Base-by-base conservation (phyloP, 2,329 filamentous ascomycete genomes). In the Clathrospora elynae region DNA sequence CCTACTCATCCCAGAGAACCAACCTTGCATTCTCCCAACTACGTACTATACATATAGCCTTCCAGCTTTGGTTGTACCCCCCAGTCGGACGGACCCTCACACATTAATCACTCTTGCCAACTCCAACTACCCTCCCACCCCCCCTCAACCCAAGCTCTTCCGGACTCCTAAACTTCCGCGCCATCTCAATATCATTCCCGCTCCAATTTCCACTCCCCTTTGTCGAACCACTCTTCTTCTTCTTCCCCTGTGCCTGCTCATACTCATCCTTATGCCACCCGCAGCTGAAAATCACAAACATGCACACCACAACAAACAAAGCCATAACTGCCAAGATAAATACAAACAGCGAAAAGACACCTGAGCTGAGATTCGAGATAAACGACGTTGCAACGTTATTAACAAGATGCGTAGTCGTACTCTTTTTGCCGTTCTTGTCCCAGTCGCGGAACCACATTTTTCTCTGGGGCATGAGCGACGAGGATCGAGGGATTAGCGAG, bases 71-170 rank as follows among this genome's bases (percentile, higher is more conserved):
- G n/a, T n/a, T n/a, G n/a, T n/a, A n/a, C n/a, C n/a, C n/a, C n/a
- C n/a, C n/a, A n/a, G n/a, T n/a, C n/a, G n/a, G n/a, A n/a, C n/a
- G n/a, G n/a, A n/a, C n/a, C n/a, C 26, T 6, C 7, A 11, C 30
- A 22, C 30, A 19, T 59, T 41, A 68, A 57, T 68, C 65, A 49
- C 57, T 66, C 49, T 68, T 68, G 31, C 58, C 64, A 18, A 65
- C 50, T 10, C 63, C 65, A 6, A 67, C 58, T 13, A 66, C 58
- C 35, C 37, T 63, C 17, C 53, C 61, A 17, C 53, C 46, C 19
- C 50, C 46, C 35, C 53, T 42, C n/a, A 65, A 30, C 13, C 59
- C 61, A 37, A 67, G 33, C 39, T 66, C 62, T 18, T 64, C 57
- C 6, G 58, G 46, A 22, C 55, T 65, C 53, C 48, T 46, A 34